Evolutionary conservation across 2,329 filamentous ascomycete genomes (phyloP).

Genomic region (Alternaria sp.): DNA sequence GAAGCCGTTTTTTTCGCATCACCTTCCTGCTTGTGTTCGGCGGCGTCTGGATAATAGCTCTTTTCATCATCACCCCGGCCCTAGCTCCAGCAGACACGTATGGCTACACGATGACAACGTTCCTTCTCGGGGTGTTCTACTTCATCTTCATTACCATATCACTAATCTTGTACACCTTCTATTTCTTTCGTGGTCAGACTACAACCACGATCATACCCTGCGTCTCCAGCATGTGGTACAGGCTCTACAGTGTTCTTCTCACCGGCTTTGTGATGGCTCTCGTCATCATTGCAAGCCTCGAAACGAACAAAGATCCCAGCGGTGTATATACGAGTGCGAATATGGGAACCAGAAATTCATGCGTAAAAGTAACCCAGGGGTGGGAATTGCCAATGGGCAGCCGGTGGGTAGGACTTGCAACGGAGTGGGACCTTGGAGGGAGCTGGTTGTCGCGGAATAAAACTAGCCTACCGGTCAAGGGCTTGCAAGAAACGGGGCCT

Average conservation of each 20-base stretch:
- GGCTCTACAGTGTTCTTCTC: conserved; percentile 21
- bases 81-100: too few relatives aligned
- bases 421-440: neutral
- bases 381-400: neutral
- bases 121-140: neutral
- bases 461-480: neutral
- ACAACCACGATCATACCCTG: conserved; percentile 23
- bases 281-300: conserved; percentile 18
- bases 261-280: conserved; percentile 7
- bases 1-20: neutral
- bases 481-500: neutral
- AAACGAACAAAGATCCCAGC: conserved; percentile 4
- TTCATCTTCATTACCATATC: neutral
- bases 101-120: neutral
- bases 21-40: neutral
- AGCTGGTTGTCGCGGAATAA: neutral
- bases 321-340: neutral
- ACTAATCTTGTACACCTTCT: conserved; percentile 1
- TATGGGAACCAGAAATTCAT: neutral
- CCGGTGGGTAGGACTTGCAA: neutral
- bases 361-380: neutral
- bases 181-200: conserved; percentile 16
- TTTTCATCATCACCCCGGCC: neutral
- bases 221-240: conserved; percentile 22
- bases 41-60: neutral